phyloP scores from a whole-genome alignment of 2,329 filamentous ascomycete species.

The Tolypocladium sp. region DNA sequence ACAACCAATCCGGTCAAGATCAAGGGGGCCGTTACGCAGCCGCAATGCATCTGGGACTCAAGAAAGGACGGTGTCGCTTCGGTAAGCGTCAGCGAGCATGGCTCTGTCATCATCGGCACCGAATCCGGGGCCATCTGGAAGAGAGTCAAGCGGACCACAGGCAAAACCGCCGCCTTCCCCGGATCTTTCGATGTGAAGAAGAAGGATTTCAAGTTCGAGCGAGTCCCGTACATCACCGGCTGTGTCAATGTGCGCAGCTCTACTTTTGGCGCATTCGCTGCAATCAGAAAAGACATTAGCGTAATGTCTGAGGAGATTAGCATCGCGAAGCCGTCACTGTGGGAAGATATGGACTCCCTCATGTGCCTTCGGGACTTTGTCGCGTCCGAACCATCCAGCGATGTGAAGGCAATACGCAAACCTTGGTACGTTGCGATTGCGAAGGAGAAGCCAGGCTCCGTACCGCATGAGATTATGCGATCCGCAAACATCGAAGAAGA shows the following conservation, averaged over 20 bases:
- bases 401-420: constrained; percentile 30
- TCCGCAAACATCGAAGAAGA: constrained; percentile 60
- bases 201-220: constrained; percentile 93
- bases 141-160: constrained; percentile 71
- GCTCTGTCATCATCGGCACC: constrained; percentile 89
- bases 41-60: constrained; percentile 80
- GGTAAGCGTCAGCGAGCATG: constrained; percentile 82
- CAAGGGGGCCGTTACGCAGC: constrained; percentile 67
- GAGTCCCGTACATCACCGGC: constrained; percentile 79
- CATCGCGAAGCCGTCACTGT: constrained; percentile 58
- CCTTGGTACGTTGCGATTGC: constrained; percentile 19
- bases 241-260: constrained; percentile 81
- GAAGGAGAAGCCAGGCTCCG: constrained; percentile 37
- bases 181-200: constrained; percentile 48
- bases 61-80: constrained; percentile 81
- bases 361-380: constrained; percentile 57
- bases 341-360: constrained; percentile 64
- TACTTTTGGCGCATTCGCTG: constrained; percentile 81
- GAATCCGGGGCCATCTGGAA: constrained; percentile 90
- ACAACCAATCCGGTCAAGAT: constrained; percentile 93
- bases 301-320: constrained; percentile 64
- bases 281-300: constrained; percentile 74
- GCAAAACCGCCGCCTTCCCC: constrained; percentile 53
- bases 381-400: constrained; percentile 23
- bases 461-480: constrained; percentile 45